A percentile compares a stretch with the other conserved stretches of the same genome.
phyloP scores from a whole-genome alignment of 1,284 basidiomycete species.

The Serendipita sp. region DNA sequence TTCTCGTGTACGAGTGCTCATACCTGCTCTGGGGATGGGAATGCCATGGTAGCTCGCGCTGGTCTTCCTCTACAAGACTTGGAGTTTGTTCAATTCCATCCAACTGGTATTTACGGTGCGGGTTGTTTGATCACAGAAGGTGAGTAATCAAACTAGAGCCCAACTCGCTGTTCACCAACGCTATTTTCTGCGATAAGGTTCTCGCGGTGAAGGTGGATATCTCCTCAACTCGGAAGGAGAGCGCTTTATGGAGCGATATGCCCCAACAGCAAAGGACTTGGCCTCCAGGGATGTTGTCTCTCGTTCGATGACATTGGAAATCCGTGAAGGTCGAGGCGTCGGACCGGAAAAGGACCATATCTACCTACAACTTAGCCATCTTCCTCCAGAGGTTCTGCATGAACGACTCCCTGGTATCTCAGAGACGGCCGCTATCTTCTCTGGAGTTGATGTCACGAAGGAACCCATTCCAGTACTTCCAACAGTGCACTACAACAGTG shows the following conservation, averaged over 20 bases:
- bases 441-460: slow-evolving; percentile 99
- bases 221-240: slow-evolving; percentile 98
- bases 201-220: slow-evolving; percentile 98
- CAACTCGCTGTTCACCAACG: neutral
- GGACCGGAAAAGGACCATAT: slow-evolving; percentile 98
- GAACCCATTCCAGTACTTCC: slow-evolving; percentile 96
- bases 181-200: slow-evolving; percentile 39
- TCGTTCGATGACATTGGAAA: slow-evolving; percentile 97
- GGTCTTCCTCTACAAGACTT: slow-evolving; percentile 94
- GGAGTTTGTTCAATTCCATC: slow-evolving; percentile 99
- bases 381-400: slow-evolving; percentile 90
- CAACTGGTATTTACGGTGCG: slow-evolving; percentile 98
- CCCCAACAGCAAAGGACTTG: slow-evolving; percentile 97
- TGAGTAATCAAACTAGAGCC: slow-evolving; percentile 20
- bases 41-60: slow-evolving; percentile 95
- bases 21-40: slow-evolving; percentile 98
- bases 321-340: slow-evolving; percentile 97
- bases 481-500: slow-evolving; percentile 92
- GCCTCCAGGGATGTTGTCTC: slow-evolving; percentile 99
- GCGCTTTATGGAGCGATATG: slow-evolving; percentile 99
- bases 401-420: slow-evolving; percentile 99
- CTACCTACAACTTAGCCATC: slow-evolving; percentile 93
- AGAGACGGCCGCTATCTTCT: slow-evolving; percentile 97
- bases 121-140: slow-evolving; percentile 98
- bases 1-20: slow-evolving; percentile 99